Evolutionary conservation across 306 rosid species (phyloP).

Genomic region (Cyclanthera cordifolia): DNA sequence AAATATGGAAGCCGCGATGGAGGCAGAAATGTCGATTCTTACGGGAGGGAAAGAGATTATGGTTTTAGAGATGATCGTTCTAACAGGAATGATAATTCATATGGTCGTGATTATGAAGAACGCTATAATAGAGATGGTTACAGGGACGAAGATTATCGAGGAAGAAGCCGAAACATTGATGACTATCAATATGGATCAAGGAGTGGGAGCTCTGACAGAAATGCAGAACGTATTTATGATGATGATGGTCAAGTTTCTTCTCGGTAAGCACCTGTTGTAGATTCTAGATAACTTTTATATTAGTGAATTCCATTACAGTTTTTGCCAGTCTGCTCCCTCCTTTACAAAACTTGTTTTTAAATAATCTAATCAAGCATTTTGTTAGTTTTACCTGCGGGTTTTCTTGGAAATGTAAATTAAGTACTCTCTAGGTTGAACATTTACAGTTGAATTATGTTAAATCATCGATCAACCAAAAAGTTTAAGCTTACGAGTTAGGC

Average conservation of each 20-base stretch:
- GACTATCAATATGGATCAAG: conserved; percentile 52
- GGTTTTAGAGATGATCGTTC: conserved; percentile 66
- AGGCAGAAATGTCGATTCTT: conserved; percentile 56
- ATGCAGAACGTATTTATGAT: conserved; percentile 44
- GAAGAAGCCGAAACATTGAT: conserved; percentile 73
- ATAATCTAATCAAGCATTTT: background rate
- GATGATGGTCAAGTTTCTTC: conserved; percentile 85
- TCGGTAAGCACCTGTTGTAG: conserved; percentile 33
- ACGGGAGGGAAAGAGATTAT: conserved; percentile 77
- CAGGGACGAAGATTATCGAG: conserved; percentile 66
- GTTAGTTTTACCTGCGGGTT: background rate
- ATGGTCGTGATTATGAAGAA: conserved; percentile 63
- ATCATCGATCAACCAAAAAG: too few relatives aligned
- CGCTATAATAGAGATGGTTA: conserved; percentile 51
- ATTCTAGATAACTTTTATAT: background rate
- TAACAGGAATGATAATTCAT: conserved; percentile 33
- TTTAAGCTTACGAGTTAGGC: too few relatives aligned
- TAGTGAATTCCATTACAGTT: conserved; percentile 5
- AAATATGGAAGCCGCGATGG: conserved; percentile 41
- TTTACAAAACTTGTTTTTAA: conserved; percentile 2
- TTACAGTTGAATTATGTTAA: too few relatives aligned
- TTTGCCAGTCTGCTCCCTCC: background rate
- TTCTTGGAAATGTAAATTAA: too few relatives aligned
- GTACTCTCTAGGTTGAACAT: too few relatives aligned
- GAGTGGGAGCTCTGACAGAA: conserved; percentile 78